phyloP scores from a whole-genome alignment of 169 alveolate species.

The Plasmodium vivax region DNA sequence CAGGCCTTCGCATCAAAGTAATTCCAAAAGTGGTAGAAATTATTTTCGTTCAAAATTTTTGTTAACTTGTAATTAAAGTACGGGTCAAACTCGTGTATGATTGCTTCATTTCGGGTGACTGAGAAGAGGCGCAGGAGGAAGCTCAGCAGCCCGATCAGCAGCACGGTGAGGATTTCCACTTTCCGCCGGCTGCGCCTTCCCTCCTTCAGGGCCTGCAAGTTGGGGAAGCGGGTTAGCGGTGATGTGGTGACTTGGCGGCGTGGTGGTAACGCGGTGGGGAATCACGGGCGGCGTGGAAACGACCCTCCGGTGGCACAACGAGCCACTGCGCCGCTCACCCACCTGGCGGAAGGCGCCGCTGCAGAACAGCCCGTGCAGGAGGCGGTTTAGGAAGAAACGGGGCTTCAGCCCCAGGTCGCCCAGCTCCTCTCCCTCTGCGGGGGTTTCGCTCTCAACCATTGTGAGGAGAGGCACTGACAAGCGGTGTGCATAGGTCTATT shows the following conservation, averaged over 20 bases:
- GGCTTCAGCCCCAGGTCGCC: not conserved
- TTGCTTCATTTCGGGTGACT: slow-evolving; percentile 95
- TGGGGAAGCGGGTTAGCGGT: not conserved
- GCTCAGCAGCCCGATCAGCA: slow-evolving; percentile 80
- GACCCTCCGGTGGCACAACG: not conserved
- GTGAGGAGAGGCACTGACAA: not conserved
- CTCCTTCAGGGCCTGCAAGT: slow-evolving; percentile 10
- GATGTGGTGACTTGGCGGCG: not conserved
- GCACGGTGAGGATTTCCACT: slow-evolving; percentile 48
- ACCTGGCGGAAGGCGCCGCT: slow-evolving; percentile 7
- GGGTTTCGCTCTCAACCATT: not conserved
- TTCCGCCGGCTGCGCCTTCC: not conserved
- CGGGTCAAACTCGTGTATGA: slow-evolving; percentile 99
- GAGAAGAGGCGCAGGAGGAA: slow-evolving; percentile 95
- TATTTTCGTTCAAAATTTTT: slow-evolving; percentile 92
- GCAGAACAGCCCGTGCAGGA: slow-evolving; percentile 2
- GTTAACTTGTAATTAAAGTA: slow-evolving; percentile 98
- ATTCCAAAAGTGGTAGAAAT: slow-evolving; percentile 96
- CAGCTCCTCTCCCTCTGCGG: not conserved
- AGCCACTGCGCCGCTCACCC: not conserved
- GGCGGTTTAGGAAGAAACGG: not conserved
- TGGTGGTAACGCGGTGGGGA: not conserved
- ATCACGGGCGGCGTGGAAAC: not conserved
- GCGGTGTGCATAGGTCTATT: not conserved
- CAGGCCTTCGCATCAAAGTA: slow-evolving; percentile 97